Conservation (phyloP, 176 grass and related monocot species). For the Aegilops speltoides region DNA sequence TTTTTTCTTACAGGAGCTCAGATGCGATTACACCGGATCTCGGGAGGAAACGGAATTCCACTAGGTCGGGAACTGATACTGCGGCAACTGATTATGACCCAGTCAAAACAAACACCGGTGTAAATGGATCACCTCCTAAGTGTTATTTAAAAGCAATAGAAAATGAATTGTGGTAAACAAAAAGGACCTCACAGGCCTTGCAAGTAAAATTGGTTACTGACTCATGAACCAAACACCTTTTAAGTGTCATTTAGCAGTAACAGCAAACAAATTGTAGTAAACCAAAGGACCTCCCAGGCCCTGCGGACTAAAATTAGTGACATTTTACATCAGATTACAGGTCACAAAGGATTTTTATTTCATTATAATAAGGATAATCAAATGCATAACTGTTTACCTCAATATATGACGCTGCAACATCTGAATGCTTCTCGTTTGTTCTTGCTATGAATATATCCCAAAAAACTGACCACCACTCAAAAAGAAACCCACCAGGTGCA, state of each 20-base stretch:
- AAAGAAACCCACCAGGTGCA: slow-evolving; percentile 98
- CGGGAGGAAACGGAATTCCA: no score
- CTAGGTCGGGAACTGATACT: no score
- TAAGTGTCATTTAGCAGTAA: not conserved
- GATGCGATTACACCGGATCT: no score
- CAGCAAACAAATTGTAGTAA: not conserved
- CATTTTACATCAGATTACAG: not conserved
- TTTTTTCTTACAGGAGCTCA: no score
- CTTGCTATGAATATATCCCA: slow-evolving; percentile 99
- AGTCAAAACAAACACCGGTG: no score
- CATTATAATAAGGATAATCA: not conserved
- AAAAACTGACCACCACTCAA: slow-evolving; percentile 99
- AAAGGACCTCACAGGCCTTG: not conserved
- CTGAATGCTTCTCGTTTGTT: slow-evolving; percentile 99
- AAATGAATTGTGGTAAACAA: not conserved
- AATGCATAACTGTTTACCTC: slow-evolving; percentile 47
- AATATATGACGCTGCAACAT: slow-evolving; percentile 95
- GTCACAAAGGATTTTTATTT: not conserved
- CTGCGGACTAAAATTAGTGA: not conserved
- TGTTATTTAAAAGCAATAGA: not conserved
- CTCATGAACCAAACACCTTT: no score
- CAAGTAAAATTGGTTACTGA: not conserved
- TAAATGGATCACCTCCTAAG: not conserved
- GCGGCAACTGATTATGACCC: no score
- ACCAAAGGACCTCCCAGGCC: not conserved